Conservation (phyloP, 1,284 basidiomycete species). For the Heterobasidion occidentale region DNA sequence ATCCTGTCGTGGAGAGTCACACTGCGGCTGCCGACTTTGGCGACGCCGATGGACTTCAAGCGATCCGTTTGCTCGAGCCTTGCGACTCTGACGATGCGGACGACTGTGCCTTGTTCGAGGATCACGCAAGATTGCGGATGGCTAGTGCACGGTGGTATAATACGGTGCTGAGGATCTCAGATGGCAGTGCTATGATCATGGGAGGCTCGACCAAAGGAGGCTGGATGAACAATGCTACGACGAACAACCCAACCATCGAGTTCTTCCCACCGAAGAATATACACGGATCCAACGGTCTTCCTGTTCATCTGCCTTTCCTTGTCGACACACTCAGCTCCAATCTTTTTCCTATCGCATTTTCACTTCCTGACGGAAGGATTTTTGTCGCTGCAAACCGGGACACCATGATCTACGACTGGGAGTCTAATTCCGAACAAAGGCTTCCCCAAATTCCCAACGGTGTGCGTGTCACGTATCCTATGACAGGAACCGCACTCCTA, state of each 20-base stretch:
- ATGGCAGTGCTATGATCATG: slow-evolving; percentile 76
- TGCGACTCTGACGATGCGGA: slow-evolving; percentile 45
- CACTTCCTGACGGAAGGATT: slow-evolving; percentile 64
- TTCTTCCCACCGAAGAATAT: slow-evolving; percentile 75
- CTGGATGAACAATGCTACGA: slow-evolving; percentile 73
- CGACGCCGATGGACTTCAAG: slow-evolving; percentile 66
- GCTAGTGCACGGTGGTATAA: slow-evolving; percentile 75
- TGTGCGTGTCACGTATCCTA: slow-evolving; percentile 77
- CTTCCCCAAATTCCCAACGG: slow-evolving; percentile 73
- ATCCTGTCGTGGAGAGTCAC: slow-evolving; percentile 56
- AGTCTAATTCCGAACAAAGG: slow-evolving; percentile 50
- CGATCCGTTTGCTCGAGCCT: slow-evolving; percentile 65
- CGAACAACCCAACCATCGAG: slow-evolving; percentile 78
- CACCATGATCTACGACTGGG: slow-evolving; percentile 77
- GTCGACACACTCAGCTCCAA: slow-evolving; percentile 71
- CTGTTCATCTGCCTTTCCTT: slow-evolving; percentile 57
- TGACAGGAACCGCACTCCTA: slow-evolving; percentile 65
- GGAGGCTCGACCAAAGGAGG: slow-evolving; percentile 76
- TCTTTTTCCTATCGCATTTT: slow-evolving; percentile 72
- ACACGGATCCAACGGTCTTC: slow-evolving; percentile 54
- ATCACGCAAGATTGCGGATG: slow-evolving; percentile 56
- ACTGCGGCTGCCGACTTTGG: slow-evolving; percentile 69
- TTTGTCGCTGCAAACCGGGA: slow-evolving; percentile 79
- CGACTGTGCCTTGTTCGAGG: slow-evolving; percentile 56
- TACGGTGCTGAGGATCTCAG: slow-evolving; percentile 57